A percentile compares a stretch with the other conserved stretches of the same genome.
phyloP scores from a whole-genome alignment of 2,329 filamentous ascomycete genomes.

The Verticillium zaregamsianum region DNA sequence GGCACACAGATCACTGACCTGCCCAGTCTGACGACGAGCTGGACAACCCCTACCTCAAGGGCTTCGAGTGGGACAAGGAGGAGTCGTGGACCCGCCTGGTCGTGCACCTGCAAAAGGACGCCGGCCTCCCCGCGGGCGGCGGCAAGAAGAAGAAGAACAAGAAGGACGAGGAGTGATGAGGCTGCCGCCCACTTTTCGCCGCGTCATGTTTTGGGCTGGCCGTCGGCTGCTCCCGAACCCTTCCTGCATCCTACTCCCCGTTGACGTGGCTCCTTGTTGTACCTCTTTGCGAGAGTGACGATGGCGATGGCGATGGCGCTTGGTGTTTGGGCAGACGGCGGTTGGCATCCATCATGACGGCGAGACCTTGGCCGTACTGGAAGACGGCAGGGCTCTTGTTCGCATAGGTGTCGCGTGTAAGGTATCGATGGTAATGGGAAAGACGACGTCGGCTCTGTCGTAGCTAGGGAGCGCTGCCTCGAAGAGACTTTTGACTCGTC shows the following conservation, averaged over 20 bases:
- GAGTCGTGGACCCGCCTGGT: slow-evolving; percentile 85
- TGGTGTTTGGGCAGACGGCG: not conserved
- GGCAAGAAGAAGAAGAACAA: slow-evolving; percentile 68
- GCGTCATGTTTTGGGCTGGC: not conserved
- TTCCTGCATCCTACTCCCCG: not conserved
- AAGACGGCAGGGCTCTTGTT: not conserved
- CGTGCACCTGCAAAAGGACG: slow-evolving; percentile 76
- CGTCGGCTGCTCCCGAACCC: not conserved
- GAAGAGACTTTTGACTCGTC: not conserved
- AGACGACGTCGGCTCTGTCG: not conserved
- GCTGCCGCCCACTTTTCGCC: not conserved
- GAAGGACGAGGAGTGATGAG: slow-evolving; percentile 32
- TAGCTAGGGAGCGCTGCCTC: not conserved
- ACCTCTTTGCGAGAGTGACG: not conserved
- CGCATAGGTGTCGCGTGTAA: not conserved
- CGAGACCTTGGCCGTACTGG: not conserved
- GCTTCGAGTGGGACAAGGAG: slow-evolving; percentile 95
- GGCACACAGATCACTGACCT: not conserved
- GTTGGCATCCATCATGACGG: not conserved
- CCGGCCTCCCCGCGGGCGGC: slow-evolving; percentile 34
- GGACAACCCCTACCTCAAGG: slow-evolving; percentile 79
- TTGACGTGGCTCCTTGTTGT: not conserved
- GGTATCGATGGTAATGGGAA: not conserved
- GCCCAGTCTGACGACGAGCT: slow-evolving; percentile 84
- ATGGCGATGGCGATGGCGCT: not conserved